Conservation (phyloP, 2,329 filamentous ascomycete genomes). For the Pestalotiopsis sp. region DNA sequence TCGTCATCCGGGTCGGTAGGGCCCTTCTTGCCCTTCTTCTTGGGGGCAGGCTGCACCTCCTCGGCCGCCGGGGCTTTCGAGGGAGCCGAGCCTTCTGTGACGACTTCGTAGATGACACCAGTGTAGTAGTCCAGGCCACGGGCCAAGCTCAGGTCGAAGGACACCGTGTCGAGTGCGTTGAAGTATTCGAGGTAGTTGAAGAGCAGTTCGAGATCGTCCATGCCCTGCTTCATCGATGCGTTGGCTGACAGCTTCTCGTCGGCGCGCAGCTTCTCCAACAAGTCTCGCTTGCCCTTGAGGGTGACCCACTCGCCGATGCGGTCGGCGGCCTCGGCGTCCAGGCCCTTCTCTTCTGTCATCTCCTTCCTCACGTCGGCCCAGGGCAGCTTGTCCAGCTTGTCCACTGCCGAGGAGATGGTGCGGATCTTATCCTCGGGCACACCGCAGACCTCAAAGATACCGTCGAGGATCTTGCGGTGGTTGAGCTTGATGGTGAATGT, state of each 20-base stretch:
- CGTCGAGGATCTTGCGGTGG: conserved; percentile 78
- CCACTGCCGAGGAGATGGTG: conserved; percentile 75
- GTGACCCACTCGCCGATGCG: conserved; percentile 74
- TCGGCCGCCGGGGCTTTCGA: conserved; percentile 36
- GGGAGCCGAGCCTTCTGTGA: conserved; percentile 69
- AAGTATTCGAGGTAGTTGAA: conserved; percentile 72
- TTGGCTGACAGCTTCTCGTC: conserved; percentile 66
- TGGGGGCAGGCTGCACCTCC: conserved; percentile 28
- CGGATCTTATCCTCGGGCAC: conserved; percentile 75
- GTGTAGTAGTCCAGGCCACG: conserved; percentile 79
- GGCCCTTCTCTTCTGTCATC: conserved; percentile 77
- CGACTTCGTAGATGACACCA: conserved; percentile 73
- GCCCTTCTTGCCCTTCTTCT: conserved; percentile 46
- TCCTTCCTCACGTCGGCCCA: conserved; percentile 76
- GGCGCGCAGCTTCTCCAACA: conserved; percentile 61
- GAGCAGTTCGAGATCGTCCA: conserved; percentile 70
- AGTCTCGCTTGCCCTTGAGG: conserved; percentile 66
- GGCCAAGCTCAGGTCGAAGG: conserved; percentile 74
- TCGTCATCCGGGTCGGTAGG: conserved; percentile 54
- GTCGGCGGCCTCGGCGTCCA: conserved; percentile 68
- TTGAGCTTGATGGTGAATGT: conserved; percentile 79
- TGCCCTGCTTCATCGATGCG: conserved; percentile 65
- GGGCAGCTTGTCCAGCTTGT: conserved; percentile 77
- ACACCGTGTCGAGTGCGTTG: conserved; percentile 64
- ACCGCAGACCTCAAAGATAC: conserved; percentile 77